Evolutionary conservation across 148 eudicot genomes (phyloP).

Genomic region (Selenicereus undatus): DNA sequence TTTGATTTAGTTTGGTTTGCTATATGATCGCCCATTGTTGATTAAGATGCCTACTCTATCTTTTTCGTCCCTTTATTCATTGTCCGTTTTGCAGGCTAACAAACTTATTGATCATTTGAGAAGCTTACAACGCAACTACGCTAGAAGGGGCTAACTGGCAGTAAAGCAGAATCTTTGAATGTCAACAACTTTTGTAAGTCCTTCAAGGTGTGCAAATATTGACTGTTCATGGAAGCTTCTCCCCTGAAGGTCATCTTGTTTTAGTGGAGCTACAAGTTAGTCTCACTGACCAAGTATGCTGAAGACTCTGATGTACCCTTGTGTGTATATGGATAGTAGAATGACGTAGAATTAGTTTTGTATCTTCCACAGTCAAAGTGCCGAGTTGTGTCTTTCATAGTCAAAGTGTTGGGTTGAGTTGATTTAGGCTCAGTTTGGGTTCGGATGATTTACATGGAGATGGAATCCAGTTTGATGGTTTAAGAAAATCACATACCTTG

Average conservation of each 20-base stretch:
- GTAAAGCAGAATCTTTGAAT: slow-evolving; percentile 4
- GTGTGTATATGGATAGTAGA: not conserved
- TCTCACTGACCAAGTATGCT: slow-evolving; percentile 3
- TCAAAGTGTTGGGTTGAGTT: not conserved
- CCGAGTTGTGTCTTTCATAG: slow-evolving; percentile 29
- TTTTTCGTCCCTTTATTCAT: not conserved
- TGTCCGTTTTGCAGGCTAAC: slow-evolving; percentile 33
- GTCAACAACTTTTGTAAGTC: slow-evolving; percentile 6
- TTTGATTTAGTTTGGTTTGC: not conserved
- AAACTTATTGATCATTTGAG: slow-evolving; percentile 34
- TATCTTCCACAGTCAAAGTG: no score
- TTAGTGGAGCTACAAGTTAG: not conserved
- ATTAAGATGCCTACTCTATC: not conserved
- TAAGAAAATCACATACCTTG: no score
- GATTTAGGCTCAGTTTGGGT: slow-evolving; percentile 1
- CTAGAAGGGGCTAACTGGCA: slow-evolving; percentile 26
- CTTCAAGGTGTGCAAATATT: slow-evolving; percentile 6
- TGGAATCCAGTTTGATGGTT: not conserved
- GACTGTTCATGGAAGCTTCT: not conserved
- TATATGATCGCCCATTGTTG: not conserved
- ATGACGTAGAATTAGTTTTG: not conserved
- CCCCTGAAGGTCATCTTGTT: not conserved
- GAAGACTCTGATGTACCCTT: not conserved
- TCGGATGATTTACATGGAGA: not conserved
- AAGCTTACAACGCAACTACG: slow-evolving; percentile 33